Evolutionary conservation across 2,329 filamentous ascomycete genomes (phyloP), one percentile per base, ranked within the genome.

Genomic region (Neofusicoccum sp.): DNA sequence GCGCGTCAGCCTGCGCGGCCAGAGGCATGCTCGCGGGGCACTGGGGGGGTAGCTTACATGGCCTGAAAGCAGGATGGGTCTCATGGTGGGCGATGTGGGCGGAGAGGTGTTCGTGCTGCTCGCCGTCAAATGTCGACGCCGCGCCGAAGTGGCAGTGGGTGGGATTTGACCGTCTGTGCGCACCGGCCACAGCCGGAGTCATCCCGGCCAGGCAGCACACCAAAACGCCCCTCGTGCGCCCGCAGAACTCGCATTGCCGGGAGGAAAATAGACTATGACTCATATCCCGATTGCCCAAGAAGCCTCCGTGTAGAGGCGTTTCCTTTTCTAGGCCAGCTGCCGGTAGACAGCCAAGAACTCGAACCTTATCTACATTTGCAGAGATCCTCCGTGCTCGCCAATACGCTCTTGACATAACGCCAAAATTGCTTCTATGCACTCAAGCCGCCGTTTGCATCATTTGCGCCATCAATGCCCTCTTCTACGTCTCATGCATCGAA

Each of bases 61-160:
- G 79, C 95, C 95, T 77, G 91, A 89, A 72, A 99, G 86, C 71
- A 99, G 84, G 79, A 97, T 96, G 75, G 95, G 95, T 83, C 95
- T 91, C 95, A 99, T 99, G 45, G 65, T 70, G 66, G 63, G 48
- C 47, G 58, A 54, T 64, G 59, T 14, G 31, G 44, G 57, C 48
- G 61, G 61, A 62, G 43, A 28, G 45, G 57, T 43, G 40, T 28
- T 38, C n/a, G 26, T 11, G 53, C 36, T 57, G 60, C 47, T 47
- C 45, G 51, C 59, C 59, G 30, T 57, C 31, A 61, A 61, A 58
- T 51, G 44, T 58, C 60, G 60, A 44, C 41, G 31, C 43, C n/a
- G 34, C 51, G 36, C 53, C 60, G 48, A 57, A 58, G 53, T 61
- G 51, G 51, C n/a, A n/a, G n/a, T n/a, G n/a, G n/a, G 51, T 56